phyloP scores from a whole-genome alignment of 805 yeast species.

The Danielia reshetovae region DNA sequence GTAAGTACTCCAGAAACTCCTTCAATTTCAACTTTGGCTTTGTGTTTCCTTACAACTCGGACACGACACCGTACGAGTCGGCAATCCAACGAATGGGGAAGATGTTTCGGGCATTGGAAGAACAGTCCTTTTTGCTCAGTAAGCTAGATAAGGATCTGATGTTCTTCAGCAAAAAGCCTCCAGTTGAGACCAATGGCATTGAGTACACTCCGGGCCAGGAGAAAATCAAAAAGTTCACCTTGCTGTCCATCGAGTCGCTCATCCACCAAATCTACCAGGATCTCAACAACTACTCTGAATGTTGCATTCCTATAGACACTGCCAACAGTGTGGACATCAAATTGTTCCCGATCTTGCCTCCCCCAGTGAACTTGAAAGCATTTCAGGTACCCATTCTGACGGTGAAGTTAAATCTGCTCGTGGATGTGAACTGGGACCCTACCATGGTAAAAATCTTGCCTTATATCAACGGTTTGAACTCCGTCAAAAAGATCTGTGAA shows the following conservation, averaged over 20 bases:
- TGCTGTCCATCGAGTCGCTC: constrained; percentile 59
- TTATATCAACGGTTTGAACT: constrained; percentile 82
- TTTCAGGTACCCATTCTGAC: constrained; percentile 92
- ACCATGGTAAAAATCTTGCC: constrained; percentile 88
- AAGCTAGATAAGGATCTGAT: constrained; percentile 33
- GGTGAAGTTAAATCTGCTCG: constrained; percentile 64
- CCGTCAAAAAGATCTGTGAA: constrained; percentile 69
- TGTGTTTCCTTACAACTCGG: constrained; percentile 79
- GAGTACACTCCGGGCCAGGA: constrained; percentile 32
- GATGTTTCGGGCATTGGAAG: constrained; percentile 87
- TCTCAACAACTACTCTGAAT: constrained; percentile 90
- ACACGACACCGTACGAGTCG: constrained; percentile 81
- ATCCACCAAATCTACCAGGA: constrained; percentile 92
- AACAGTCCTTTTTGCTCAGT: constrained; percentile 76
- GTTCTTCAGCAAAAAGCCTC: constrained; percentile 31
- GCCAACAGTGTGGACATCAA: constrained; percentile 91
- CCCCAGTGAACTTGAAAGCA: constrained; percentile 68
- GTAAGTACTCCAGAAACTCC: constrained; percentile 81
- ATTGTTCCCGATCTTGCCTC: constrained; percentile 83
- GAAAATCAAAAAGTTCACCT: constrained; percentile 29
- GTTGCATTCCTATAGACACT: constrained; percentile 87
- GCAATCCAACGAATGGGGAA: constrained; percentile 79
- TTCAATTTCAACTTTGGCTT: constrained; percentile 92
- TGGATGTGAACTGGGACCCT: constrained; percentile 96
- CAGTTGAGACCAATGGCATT: constrained; percentile 4